Percentiles rank a stretch among this genome's conserved stretches.
phyloP scores from a whole-genome alignment of 352 stramenopile genomes.

The Phytophthora hybrid region DNA sequence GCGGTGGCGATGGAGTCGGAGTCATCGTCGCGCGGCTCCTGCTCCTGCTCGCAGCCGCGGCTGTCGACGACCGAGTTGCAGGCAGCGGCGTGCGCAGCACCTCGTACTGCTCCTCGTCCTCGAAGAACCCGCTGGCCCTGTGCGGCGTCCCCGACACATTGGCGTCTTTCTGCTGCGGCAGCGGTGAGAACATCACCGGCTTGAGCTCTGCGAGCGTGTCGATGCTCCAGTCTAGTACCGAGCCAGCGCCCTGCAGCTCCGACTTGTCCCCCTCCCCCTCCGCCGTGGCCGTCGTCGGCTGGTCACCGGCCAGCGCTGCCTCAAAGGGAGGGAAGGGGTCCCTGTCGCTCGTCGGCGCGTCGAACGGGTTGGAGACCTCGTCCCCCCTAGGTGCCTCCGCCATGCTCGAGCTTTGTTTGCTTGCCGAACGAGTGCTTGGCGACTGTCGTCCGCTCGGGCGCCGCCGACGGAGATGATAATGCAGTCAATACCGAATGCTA shows the following conservation, averaged over 20 bases:
- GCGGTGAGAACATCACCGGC: conserved; percentile 61
- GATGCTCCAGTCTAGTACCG: conserved; percentile 70
- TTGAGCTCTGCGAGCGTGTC: conserved; percentile 71
- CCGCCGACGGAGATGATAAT: background rate
- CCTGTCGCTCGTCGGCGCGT: conserved; percentile 41
- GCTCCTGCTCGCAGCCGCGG: background rate
- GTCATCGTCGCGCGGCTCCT: background rate
- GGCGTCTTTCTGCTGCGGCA: conserved; percentile 45
- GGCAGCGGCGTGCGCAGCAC: conserved; percentile 53
- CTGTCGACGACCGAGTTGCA: background rate
- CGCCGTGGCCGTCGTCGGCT: background rate
- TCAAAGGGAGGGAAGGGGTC: conserved; percentile 65
- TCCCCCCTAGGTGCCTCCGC: conserved; percentile 12
- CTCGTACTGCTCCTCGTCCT: conserved; percentile 56
- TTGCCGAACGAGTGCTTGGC: background rate
- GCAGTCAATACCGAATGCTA: background rate
- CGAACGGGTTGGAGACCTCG: conserved; percentile 56
- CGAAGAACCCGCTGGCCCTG: conserved; percentile 51
- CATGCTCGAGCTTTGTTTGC: conserved; percentile 1
- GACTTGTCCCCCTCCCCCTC: too few relatives aligned
- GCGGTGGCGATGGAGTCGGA: conserved; percentile 12
- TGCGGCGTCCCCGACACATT: background rate
- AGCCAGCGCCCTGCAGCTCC: conserved; percentile 10
- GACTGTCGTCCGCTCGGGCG: conserved; percentile 11
- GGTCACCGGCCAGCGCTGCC: conserved; percentile 42